Evolutionary conservation across 1,284 basidiomycete species (phyloP), one percentile per base, ranked within the genome.

Genomic region (Cutaneotrichosporon dermatis): DNA sequence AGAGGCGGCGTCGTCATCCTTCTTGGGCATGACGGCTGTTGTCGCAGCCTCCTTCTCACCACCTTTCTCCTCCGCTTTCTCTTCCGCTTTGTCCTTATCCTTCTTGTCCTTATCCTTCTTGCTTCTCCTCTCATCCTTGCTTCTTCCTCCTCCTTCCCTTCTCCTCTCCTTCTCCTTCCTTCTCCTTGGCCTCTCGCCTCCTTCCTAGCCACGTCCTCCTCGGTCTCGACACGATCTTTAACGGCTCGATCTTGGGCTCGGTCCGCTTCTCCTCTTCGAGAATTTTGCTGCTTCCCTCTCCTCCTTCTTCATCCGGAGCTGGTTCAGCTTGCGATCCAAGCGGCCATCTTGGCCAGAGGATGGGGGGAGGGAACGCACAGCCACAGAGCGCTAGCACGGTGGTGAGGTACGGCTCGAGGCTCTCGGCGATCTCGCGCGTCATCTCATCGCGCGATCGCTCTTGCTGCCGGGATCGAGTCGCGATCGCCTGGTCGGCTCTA

Each of bases 351-450:
- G 4, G 85, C 82, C 39, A 98, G 84, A 2, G 92, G 88, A 68
- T 89, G 87, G 1, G 94, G 94, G 93, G 92, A 10, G 88, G 88
- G 73, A 95, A 93, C 11, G 85, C 43, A 97, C 81, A 0, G 91
- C 90, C 0, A 92, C 88, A 6, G 92, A 95, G 92, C 89, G 1
- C 92, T 95, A 96, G 88, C 66, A 92, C 90, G 0, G 89, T 93
- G 60, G 81, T 85, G 63, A 83, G 80, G 73, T 95, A 98, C 0
- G 90, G 89, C 45, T 88, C 83, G 12, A 96, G 81, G 0, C 90
- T 87, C 57, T 86, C 81, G 51, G 89, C 85, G 45, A 94, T 76
- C 45, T 76, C 70, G 39, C 58, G 66, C 8, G 76, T 73, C n/a
- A 66, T 64, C 16, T 64, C 10, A 66, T 48, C 5, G 73, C 75